Conservation (phyloP, 805 yeast species). For the Monosporozyma servazzii region DNA sequence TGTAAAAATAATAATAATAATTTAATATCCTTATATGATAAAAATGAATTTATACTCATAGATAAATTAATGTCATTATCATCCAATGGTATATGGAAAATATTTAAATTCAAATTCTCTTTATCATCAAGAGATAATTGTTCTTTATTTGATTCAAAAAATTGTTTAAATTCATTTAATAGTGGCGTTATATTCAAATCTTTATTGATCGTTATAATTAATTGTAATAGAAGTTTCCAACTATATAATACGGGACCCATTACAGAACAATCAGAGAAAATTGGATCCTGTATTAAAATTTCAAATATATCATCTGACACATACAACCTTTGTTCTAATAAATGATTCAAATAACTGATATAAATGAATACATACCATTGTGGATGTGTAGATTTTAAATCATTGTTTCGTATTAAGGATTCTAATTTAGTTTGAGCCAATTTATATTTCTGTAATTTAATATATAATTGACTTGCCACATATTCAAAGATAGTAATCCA, state of each 20-base stretch:
- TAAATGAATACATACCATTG: slow-evolving; percentile 14
- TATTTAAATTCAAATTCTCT: slow-evolving; percentile 4
- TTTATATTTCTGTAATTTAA: slow-evolving; percentile 7
- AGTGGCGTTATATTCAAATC: slow-evolving; percentile 23
- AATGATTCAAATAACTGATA: slow-evolving; percentile 11
- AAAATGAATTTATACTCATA: slow-evolving; percentile 12
- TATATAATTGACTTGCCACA: slow-evolving; percentile 10
- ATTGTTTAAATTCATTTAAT: slow-evolving; percentile 19
- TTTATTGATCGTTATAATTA: slow-evolving; percentile 15
- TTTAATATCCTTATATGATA: slow-evolving; percentile 23
- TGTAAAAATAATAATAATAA: slow-evolving; percentile 23
- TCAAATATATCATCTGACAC: slow-evolving; percentile 7
- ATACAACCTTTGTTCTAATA: slow-evolving; percentile 12
- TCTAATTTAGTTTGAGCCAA: slow-evolving; percentile 7
- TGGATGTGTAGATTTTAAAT: neutral
- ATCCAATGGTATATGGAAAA: slow-evolving; percentile 8
- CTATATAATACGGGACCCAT: slow-evolving; percentile 12
- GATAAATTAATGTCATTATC: slow-evolving; percentile 8
- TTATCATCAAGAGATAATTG: slow-evolving; percentile 6
- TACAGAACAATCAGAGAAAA: slow-evolving; percentile 1
- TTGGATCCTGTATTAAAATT: slow-evolving; percentile 2
- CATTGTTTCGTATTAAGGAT: neutral
- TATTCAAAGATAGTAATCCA: slow-evolving; percentile 18
- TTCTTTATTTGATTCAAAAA: slow-evolving; percentile 10
- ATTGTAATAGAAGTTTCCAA: slow-evolving; percentile 22